These are phyloP conservation scores for Sphagnum contortum DNA, from an alignment of 225 moss, liverwort and hornwort species.

Conservation along the genomic window DNA sequence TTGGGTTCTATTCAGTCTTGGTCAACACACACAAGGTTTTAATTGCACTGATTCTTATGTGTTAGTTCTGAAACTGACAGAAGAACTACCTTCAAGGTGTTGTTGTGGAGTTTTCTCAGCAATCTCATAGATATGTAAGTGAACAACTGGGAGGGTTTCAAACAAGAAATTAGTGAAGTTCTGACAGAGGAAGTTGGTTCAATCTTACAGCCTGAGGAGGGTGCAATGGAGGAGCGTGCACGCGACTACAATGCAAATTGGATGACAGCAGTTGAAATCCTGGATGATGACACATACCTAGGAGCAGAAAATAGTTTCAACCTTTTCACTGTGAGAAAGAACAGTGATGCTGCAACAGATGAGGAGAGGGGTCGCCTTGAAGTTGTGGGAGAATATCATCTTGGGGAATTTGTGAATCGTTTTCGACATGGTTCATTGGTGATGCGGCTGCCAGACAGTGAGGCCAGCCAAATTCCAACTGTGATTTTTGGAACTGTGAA, in stretches of 20 bases:
- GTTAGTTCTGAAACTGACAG: too few relatives aligned
- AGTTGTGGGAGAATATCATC: slow-evolving; percentile 89
- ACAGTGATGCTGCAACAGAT: slow-evolving; percentile 93
- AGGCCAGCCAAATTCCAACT: slow-evolving; percentile 85
- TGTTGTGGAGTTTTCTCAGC: too few relatives aligned
- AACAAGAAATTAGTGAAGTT: too few relatives aligned
- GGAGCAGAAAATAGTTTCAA: slow-evolving; percentile 98
- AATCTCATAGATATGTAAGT: too few relatives aligned
- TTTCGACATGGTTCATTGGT: slow-evolving; percentile 95
- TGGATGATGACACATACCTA: slow-evolving; percentile 93
- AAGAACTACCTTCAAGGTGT: too few relatives aligned
- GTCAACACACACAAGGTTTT: too few relatives aligned
- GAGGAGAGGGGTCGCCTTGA: slow-evolving; percentile 92
- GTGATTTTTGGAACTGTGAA: slow-evolving; percentile 95
- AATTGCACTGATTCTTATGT: too few relatives aligned
- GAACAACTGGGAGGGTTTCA: too few relatives aligned
- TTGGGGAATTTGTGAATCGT: slow-evolving; percentile 94
- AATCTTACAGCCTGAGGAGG: slow-evolving; percentile 76
- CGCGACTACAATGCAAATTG: slow-evolving; percentile 94
- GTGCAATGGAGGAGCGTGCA: slow-evolving; percentile 92
- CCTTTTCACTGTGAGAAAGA: slow-evolving; percentile 87
- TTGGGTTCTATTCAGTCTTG: too few relatives aligned
- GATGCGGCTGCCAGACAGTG: slow-evolving; percentile 89
- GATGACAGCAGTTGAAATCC: slow-evolving; percentile 92
- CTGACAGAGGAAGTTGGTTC: too few relatives aligned